phyloP scores from a whole-genome alignment of 1,139 yeast genomes.

The Saccharomyces hybrid region DNA sequence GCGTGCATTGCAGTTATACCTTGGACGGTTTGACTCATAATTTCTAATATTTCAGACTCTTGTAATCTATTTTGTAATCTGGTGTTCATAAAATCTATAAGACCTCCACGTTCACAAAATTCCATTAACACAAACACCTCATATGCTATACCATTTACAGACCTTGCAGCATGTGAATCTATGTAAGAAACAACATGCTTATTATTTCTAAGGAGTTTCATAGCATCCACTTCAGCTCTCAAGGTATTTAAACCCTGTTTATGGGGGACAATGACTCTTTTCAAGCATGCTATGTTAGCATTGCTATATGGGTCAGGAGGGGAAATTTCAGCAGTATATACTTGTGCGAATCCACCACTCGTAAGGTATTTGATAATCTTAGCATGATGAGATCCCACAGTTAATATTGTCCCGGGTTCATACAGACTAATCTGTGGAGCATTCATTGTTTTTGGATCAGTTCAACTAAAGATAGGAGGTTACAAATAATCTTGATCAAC shows the following conservation, averaged over 20 bases:
- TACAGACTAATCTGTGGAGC: slow-evolving; percentile 16
- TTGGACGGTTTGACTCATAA: slow-evolving; percentile 57
- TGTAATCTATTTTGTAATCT: slow-evolving; percentile 53
- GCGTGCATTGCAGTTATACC: slow-evolving; percentile 73
- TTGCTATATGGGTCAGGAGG: slow-evolving; percentile 27
- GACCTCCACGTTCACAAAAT: slow-evolving; percentile 60
- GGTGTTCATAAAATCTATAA: slow-evolving; percentile 66
- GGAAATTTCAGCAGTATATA: slow-evolving; percentile 51
- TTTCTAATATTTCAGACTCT: slow-evolving; percentile 54
- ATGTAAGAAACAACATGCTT: slow-evolving; percentile 57
- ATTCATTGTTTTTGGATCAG: slow-evolving; percentile 10
- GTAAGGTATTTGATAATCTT: slow-evolving; percentile 27
- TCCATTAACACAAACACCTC: slow-evolving; percentile 75
- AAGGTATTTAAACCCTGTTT: slow-evolving; percentile 56
- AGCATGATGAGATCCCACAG: slow-evolving; percentile 32
- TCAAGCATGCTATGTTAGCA: slow-evolving; percentile 49
- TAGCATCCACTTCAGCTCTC: slow-evolving; percentile 72
- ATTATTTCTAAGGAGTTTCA: slow-evolving; percentile 51
- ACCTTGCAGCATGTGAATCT: slow-evolving; percentile 68
- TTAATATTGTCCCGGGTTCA: slow-evolving; percentile 21
- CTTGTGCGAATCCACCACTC: slow-evolving; percentile 49
- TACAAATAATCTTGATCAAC: not conserved
- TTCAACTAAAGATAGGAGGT: not conserved
- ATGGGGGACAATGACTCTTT: slow-evolving; percentile 65
- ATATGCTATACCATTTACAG: slow-evolving; percentile 41